These are phyloP conservation scores for Malassezia japonica DNA, from an alignment of 1,284 basidiomycete genomes.

Conservation along the genomic window DNA sequence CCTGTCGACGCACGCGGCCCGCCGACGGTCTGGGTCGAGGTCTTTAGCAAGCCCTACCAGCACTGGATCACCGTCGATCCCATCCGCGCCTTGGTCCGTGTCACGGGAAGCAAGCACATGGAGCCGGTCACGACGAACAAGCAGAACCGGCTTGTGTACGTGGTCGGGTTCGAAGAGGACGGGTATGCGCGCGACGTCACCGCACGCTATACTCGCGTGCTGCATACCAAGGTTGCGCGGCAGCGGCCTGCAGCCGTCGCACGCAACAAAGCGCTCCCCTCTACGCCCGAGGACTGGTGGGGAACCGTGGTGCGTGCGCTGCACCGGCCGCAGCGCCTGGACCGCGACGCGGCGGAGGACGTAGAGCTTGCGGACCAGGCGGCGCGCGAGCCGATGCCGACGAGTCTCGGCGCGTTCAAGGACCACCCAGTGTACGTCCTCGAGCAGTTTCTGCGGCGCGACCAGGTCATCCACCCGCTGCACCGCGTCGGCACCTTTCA, in stretches of 20 bases:
- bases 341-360: slow-evolving; percentile 86
- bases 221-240: slow-evolving; percentile 71
- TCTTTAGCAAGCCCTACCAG: slow-evolving; percentile 81
- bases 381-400: slow-evolving; percentile 86
- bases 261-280: slow-evolving; percentile 1
- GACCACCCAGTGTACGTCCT: slow-evolving; percentile 89
- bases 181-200: slow-evolving; percentile 55
- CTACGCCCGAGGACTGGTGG: slow-evolving; percentile 67
- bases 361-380: slow-evolving; percentile 74
- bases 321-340: slow-evolving; percentile 51
- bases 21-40: slow-evolving; percentile 94
- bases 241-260: slow-evolving; percentile 57
- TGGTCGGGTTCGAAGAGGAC: slow-evolving; percentile 82
- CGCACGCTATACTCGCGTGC: slow-evolving; percentile 62
- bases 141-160: slow-evolving; percentile 83
- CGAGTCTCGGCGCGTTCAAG: slow-evolving; percentile 81
- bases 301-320: slow-evolving; percentile 29
- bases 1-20: slow-evolving; percentile 51
- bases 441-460: slow-evolving; percentile 74
- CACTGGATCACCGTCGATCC: slow-evolving; percentile 91
- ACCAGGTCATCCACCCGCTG: slow-evolving; percentile 73
- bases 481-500: slow-evolving; percentile 77
- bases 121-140: slow-evolving; percentile 60
- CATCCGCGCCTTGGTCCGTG: slow-evolving; percentile 54
- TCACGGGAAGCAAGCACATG: slow-evolving; percentile 53